Evolutionary conservation across 2,329 filamentous ascomycete genomes (phyloP), one percentile per base, ranked within the genome.

Genomic region (Sporothrix euskadiensis): DNA sequence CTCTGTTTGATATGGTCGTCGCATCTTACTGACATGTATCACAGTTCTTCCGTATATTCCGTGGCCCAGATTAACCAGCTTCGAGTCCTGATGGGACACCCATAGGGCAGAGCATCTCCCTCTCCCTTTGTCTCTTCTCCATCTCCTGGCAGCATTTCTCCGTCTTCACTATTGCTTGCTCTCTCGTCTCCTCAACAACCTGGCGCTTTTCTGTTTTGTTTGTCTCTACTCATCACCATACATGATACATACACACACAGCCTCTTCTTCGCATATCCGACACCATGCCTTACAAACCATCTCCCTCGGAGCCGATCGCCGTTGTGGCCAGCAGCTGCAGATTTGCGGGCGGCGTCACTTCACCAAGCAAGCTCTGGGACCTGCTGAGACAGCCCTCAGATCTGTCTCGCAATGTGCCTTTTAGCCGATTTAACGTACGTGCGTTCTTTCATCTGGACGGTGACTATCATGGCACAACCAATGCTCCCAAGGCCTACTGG

Each of bases 401-500:
- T 71, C 73, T 81, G 1, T 77, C 78, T 0, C 74, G 75, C 6
- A 65, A 71, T 2, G 76, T 81, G 8, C 81, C 80, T 1, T 0
- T 54, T 0, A 70, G 74, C 1, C 77, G 80, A 0, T 82, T 82
- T 75, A 80, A 78, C 56, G 72, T 76, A 14, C 35, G 76, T 7
- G 79, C 77, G 1, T 82, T 82, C 68, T 80, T 76, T 49, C 80
- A 82, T 66, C 71, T 76, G 0, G 77, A 81, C 44, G 79, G 78
- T 10, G 78, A 79, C 71, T 77, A 81, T 39, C 76, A 83, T 78
- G 81, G 75, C 73, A 77, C 79, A 10, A 78, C 82, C 2, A 77
- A 81, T 61, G 78, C 80, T 3, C 75, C 77, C 56, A 79, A 78
- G 66, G 79, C 76, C 0, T 82, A 82, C 72, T 82, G 78, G 72